Evolutionary conservation across 129 eudicot genomes (phyloP).

Genomic region (Daucus carota): DH1_v3.0 NC_030382.2:46519501-46520000

Average conservation of each 20-base stretch:
- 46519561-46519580: not conserved
- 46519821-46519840: constrained; percentile 2
- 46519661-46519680: constrained; percentile 5
- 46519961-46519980: constrained; percentile 29
- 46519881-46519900: constrained; percentile 3
- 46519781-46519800: not conserved
- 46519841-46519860: constrained; percentile 6
- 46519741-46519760: constrained; percentile 8
- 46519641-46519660: not conserved
- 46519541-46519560: constrained; percentile 1
- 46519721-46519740: not conserved
- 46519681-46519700: constrained; percentile 3
- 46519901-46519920: constrained; percentile 9
- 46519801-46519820: not conserved
- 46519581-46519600: constrained; percentile 3
- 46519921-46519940: constrained; percentile 5
- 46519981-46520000: constrained; percentile 43
- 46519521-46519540: not conserved
- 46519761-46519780: not conserved
- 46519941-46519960: constrained; percentile 15
- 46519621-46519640: not conserved
- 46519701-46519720: not conserved
- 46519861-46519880: not conserved
- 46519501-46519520: not conserved
- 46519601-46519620: not conserved